A percentile compares a stretch with the other conserved stretches of the same genome.
These are phyloP conservation scores for Pholiota conissans DNA, from an alignment of 768 basidiomycete species.

Conservation along the genomic window DNA sequence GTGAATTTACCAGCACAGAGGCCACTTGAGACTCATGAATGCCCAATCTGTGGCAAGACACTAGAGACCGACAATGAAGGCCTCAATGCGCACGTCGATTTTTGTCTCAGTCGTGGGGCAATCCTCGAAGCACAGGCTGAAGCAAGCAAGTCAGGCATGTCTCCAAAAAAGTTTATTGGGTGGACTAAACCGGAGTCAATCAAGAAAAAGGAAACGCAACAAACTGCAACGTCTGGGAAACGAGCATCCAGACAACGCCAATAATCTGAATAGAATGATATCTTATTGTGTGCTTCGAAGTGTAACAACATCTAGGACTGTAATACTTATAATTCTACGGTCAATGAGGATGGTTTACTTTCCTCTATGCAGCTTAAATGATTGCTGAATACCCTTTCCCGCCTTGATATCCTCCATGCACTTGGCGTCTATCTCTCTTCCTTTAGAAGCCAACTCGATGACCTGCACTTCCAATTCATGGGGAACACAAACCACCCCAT, in stretches of 20 bases:
- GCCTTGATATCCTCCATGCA: constrained; percentile 76
- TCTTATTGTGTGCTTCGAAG: constrained; percentile 2
- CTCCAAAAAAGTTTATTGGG: constrained; percentile 13
- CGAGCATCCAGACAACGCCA: constrained; percentile 12
- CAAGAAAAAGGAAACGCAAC: constrained; percentile 9
- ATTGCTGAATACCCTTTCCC: constrained; percentile 72
- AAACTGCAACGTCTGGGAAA: constrained; percentile 5
- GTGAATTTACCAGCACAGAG: background rate
- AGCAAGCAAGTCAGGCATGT: constrained; percentile 21
- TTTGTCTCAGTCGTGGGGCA: constrained; percentile 77
- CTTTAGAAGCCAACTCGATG: constrained; percentile 54
- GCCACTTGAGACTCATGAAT: constrained; percentile 40
- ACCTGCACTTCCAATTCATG: constrained; percentile 52
- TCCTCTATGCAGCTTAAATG: constrained; percentile 79
- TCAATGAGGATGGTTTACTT: constrained; percentile 22
- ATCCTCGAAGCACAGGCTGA: constrained; percentile 69
- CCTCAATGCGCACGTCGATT: constrained; percentile 87
- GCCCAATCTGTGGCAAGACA: constrained; percentile 70
- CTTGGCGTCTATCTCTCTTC: constrained; percentile 62
- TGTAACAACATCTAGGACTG: constrained; percentile 4
- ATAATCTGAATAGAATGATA: background rate
- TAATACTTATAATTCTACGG: constrained; percentile 13
- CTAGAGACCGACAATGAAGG: constrained; percentile 72
- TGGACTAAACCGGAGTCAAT: constrained; percentile 19
- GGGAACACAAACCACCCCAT: constrained; percentile 87